Evolutionary conservation across 2,329 filamentous ascomycete species (phyloP), one percentile per base, ranked within the genome.

Genomic region (Aureobasidium lini): DNA sequence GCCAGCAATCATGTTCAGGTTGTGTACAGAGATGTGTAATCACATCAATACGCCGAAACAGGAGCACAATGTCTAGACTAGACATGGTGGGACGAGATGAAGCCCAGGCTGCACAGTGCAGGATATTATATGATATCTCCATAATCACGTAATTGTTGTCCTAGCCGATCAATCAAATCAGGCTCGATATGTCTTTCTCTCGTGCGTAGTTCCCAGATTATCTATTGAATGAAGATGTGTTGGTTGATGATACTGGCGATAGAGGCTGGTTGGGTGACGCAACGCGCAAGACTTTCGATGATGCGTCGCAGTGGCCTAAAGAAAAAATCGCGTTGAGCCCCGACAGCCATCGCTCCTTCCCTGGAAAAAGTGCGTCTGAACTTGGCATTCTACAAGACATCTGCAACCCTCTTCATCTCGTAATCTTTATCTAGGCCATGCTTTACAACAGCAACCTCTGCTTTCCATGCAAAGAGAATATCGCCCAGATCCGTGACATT

Each of bases 1-100:
- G 47, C 57, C 47, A 53, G 57, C 57, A 34, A 46, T 59, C 47
- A 59, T 59, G 57, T 59, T 59, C 18, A 50, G 57, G 46, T 47
- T 59, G 37, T 59, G 57, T 46, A 59, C 47, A 16, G 5, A 49
- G 15, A 58, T 58, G 56, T 58, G 56, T 32, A 58, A 58, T 58
- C 56, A 58, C 56, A 49, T 37, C 36, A 40, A 58, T 15, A 58
- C 23, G 44, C 56, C 44, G 44, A 23, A 23, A 28, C 11, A 48
- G 43, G 34, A 58, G 54, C 34, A 40, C 47, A 36, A 57, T 29
- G 42, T 57, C 54, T 39, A 47, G 54, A 47, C 53, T 8, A 18
- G 53, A 37, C 53, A 56, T 34, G 52, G 28, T 34, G 39, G 52
- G 39, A 44, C 31, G 39, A 56, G 42, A 57, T 47, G 42, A 10